These are phyloP conservation scores for Cladosporium sp. DNA, from an alignment of 2,329 filamentous ascomycete species.

Conservation along the genomic window DNA sequence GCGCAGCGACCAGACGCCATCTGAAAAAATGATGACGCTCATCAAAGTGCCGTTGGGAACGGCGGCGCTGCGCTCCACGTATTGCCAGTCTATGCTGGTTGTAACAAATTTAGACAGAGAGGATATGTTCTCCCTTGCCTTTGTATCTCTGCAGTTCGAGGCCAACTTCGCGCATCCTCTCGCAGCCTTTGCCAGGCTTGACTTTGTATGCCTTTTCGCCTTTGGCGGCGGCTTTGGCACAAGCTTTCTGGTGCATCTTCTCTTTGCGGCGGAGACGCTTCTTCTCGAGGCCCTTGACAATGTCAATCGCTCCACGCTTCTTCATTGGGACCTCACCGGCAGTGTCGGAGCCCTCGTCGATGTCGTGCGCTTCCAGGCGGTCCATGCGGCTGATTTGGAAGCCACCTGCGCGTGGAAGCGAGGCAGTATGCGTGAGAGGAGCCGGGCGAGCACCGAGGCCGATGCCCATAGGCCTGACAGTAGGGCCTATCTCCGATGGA, in stretches of 20 bases:
- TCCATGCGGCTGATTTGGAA: slow-evolving; percentile 42
- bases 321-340: slow-evolving; percentile 51
- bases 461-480: slow-evolving; percentile 41
- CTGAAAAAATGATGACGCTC: not conserved
- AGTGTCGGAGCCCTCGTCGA: slow-evolving; percentile 35
- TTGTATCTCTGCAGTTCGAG: slow-evolving; percentile 78
- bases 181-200: slow-evolving; percentile 78
- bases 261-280: slow-evolving; percentile 91
- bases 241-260: slow-evolving; percentile 86
- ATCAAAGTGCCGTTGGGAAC: slow-evolving; percentile 14
- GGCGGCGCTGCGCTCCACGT: slow-evolving; percentile 26
- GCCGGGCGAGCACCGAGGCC: slow-evolving; percentile 58
- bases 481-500: slow-evolving; percentile 37
- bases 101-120: slow-evolving; percentile 36
- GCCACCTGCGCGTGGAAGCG: slow-evolving; percentile 73
- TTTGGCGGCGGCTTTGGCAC: slow-evolving; percentile 68
- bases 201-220: slow-evolving; percentile 60
- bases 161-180: slow-evolving; percentile 90
- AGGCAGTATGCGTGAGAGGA: slow-evolving; percentile 69
- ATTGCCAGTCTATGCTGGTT: slow-evolving; percentile 1
- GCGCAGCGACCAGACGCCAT: slow-evolving; percentile 16
- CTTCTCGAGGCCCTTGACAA: slow-evolving; percentile 90
- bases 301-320: slow-evolving; percentile 90
- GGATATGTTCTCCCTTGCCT: slow-evolving; percentile 53
- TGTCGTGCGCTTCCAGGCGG: slow-evolving; percentile 30